Base-by-base conservation (phyloP, 2,329 filamentous ascomycete genomes). In the Arthrobotrys sphaeroides region DNA sequence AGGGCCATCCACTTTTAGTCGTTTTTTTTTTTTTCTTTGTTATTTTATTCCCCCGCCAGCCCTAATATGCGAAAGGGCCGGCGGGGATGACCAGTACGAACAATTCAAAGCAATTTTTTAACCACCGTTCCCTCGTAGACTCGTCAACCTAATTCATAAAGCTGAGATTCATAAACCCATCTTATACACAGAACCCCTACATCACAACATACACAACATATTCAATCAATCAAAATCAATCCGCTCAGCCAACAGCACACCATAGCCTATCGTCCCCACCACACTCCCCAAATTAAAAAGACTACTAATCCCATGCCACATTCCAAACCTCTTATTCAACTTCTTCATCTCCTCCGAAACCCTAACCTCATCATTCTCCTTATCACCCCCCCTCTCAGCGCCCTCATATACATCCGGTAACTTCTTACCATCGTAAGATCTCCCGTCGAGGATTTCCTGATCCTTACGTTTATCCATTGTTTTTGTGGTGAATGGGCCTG, bases 341-440 rank as follows among this genome's bases (percentile, higher is more conserved):
- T 85, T 86, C 79, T 88, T 83, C 94, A 98, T 97, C 84, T 94
- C 92, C 79, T 90, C 86, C 3, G 91, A 95, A 80, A 96, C 92
- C 40, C 93, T 91, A 0, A 89, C 87, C 61, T 88, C 84, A 78
- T 96, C 93, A 80, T 91, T 91, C 82, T 90, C 92, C 81, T 91
- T 91, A 49, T 68, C 74, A 66, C 79, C 57, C 65, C 68, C 73
- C 64, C 73, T 16, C 36, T 77, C 87, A 70, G 74, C 42, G 66
- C 66, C 59, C 13, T 77, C 73, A 2, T 2, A 60, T 1, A 66
- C 59, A 28, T 22, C 49, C 0, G 62, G 49, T 36, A 62, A 36
- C 16, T 66, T 61, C 10, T 22, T 53, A 16, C 70, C 75, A 59
- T 66, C 62, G 18, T 65, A 68, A 18, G 38, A 36, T n/a, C 69